Evolutionary conservation across 257 asterid genomes (phyloP).

Genomic region (Catharanthus roseus): DNA sequence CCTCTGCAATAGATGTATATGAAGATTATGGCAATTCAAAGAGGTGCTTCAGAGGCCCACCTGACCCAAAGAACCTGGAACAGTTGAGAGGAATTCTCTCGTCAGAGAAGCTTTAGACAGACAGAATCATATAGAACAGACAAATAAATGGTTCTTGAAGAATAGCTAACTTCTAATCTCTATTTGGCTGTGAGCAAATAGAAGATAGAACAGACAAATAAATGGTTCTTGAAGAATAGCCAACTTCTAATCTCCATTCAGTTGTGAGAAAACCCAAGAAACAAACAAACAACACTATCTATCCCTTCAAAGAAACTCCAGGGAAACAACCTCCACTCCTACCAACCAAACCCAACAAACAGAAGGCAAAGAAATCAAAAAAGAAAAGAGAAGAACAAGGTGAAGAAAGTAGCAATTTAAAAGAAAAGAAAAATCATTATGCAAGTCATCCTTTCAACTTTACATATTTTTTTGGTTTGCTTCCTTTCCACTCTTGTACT

Average conservation of each 20-base stretch:
- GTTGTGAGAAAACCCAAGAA: constrained; percentile 25
- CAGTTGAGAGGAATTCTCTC: constrained; percentile 35
- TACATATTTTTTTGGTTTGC: constrained; percentile 32
- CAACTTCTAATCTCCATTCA: constrained; percentile 34
- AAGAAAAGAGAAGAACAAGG: constrained; percentile 12
- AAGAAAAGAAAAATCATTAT: constrained; percentile 28
- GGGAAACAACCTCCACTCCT: constrained; percentile 88
- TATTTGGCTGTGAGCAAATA: constrained; percentile 25
- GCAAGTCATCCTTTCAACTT: constrained; percentile 35
- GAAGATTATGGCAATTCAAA: constrained; percentile 25
- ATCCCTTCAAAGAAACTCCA: constrained; percentile 81
- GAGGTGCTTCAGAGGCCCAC: constrained; percentile 42
- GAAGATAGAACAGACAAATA: constrained; percentile 24
- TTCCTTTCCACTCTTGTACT: constrained; percentile 52
- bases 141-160: constrained; percentile 18
- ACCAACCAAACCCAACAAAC: constrained; percentile 63
- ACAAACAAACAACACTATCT: constrained; percentile 38
- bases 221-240: constrained; percentile 18
- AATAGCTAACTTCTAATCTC: constrained; percentile 31
- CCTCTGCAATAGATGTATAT: constrained; percentile 18
- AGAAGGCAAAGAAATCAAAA: constrained; percentile 8
- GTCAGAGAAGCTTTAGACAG: constrained; percentile 20
- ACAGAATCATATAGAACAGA: constrained; percentile 25
- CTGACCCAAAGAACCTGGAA: constrained; percentile 51
- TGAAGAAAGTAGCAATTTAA: constrained; percentile 23